Evolutionary conservation across 2,329 filamentous ascomycete species (phyloP).

Genomic region (Aspergillus floridensis): DNA sequence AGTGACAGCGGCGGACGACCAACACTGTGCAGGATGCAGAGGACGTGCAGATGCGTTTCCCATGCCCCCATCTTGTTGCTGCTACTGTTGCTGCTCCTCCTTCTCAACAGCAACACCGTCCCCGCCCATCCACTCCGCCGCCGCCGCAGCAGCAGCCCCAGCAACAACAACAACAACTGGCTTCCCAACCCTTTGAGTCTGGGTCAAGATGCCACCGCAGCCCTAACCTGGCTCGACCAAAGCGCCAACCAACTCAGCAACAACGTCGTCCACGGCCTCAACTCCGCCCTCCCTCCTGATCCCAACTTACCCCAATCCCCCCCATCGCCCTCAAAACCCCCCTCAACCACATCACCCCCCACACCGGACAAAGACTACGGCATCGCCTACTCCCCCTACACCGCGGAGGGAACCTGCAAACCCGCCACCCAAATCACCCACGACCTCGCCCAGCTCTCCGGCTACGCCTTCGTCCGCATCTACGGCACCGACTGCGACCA

Average conservation of each 20-base stretch:
- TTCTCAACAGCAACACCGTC: neutral
- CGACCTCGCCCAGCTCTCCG: constrained; percentile 60
- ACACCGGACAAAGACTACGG: constrained; percentile 36
- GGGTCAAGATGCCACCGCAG: neutral
- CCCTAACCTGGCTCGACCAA: neutral
- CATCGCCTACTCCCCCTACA: constrained; percentile 60
- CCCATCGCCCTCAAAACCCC: neutral
- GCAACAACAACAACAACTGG: neutral
- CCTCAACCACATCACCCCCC: constrained; percentile 4
- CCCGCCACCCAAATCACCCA: constrained; percentile 57
- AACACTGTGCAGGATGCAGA: neutral
- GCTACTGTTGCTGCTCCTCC: neutral
- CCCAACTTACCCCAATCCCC: constrained; percentile 8
- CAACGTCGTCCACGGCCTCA: neutral
- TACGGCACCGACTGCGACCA: constrained; percentile 82
- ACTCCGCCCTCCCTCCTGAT: neutral
- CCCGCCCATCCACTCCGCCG: too few relatives aligned
- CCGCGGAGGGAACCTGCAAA: constrained; percentile 63
- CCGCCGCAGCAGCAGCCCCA: neutral
- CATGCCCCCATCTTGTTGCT: neutral
- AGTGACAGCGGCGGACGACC: too few relatives aligned
- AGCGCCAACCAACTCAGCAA: neutral
- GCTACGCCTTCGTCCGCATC: constrained; percentile 66
- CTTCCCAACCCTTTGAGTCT: neutral
- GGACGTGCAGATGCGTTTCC: neutral